phyloP scores from a whole-genome alignment of 352 stramenopile species.

The Halophytophthora batemanensis region DNA sequence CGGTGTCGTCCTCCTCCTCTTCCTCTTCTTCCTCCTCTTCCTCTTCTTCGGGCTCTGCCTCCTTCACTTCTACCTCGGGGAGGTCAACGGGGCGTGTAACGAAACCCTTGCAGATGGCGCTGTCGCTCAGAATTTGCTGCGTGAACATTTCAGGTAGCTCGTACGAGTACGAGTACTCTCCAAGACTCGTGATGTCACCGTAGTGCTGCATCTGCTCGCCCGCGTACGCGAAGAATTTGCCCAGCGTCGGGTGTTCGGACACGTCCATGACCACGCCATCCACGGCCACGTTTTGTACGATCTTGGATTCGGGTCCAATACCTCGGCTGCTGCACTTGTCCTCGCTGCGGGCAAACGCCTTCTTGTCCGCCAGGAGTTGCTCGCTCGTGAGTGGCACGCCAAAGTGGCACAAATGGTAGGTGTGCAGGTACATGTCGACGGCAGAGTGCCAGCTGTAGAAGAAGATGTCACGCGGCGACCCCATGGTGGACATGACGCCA shows the following conservation, averaged over 20 bases:
- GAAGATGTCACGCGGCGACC: conserved; percentile 43
- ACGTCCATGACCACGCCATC: conserved; percentile 35
- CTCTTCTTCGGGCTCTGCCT: conserved; percentile 25
- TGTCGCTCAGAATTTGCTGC: conserved; percentile 54
- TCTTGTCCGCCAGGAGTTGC: conserved; percentile 27
- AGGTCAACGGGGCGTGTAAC: too few species aligned
- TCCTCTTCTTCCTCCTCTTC: conserved; percentile 21
- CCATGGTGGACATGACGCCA: conserved; percentile 39
- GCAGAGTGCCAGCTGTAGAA: conserved; percentile 60
- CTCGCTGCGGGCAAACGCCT: conserved; percentile 33
- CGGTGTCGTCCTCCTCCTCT: background rate
- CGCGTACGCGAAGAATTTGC: conserved; percentile 45
- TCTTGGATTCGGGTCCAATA: conserved; percentile 20
- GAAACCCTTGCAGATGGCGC: conserved; percentile 40
- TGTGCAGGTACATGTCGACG: conserved; percentile 53
- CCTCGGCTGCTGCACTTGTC: conserved; percentile 31
- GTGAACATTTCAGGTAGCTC: conserved; percentile 44
- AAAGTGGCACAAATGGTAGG: conserved; percentile 55
- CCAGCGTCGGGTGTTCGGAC: conserved; percentile 38
- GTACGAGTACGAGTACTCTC: conserved; percentile 63
- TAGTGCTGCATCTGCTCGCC: conserved; percentile 52
- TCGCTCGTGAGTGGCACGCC: conserved; percentile 30
- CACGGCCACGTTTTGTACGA: conserved; percentile 32
- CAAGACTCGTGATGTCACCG: conserved; percentile 41
- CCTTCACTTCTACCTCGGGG: too few species aligned